Percentiles rank a stretch among this genome's conserved stretches.
Evolutionary conservation across 2,329 filamentous ascomycete species (phyloP).

Genomic region (Neonectria coccinea): DNA sequence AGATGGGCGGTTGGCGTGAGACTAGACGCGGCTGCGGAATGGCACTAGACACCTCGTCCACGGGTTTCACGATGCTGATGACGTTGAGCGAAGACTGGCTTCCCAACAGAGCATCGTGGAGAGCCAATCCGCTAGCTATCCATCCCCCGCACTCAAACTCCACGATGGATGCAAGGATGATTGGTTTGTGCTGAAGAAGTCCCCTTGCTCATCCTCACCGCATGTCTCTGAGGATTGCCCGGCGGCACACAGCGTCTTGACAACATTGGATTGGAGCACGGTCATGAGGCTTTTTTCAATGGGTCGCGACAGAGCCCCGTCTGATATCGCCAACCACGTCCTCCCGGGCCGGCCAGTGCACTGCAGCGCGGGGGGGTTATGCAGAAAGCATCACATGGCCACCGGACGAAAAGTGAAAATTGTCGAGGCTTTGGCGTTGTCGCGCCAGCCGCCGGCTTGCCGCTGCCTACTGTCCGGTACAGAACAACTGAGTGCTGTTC

Average conservation of each 20-base stretch:
- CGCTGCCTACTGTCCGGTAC: neutral
- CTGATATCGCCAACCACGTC: conserved; percentile 15
- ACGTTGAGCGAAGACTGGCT: conserved; percentile 33
- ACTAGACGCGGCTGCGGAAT: conserved; percentile 8
- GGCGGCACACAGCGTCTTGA: conserved; percentile 27
- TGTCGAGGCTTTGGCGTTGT: conserved; percentile 21
- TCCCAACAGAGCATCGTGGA: conserved; percentile 38
- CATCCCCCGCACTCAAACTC: conserved; percentile 44
- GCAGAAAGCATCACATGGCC: conserved; percentile 29
- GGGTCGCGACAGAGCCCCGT: conserved; percentile 21
- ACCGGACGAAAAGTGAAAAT: neutral
- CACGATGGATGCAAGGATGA: conserved; percentile 37
- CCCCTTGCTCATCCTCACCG: conserved; percentile 40
- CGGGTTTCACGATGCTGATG: conserved; percentile 33
- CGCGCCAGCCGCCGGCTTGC: conserved; percentile 12
- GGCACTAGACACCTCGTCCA: conserved; percentile 25
- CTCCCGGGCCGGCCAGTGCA: conserved; percentile 22
- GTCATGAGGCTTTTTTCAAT: conserved; percentile 39
- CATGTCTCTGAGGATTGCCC: conserved; percentile 37
- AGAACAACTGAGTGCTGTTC: conserved; percentile 5
- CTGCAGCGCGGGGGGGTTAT: conserved; percentile 26
- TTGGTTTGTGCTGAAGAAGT: conserved; percentile 36
- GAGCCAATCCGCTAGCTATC: conserved; percentile 29
- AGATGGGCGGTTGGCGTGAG: conserved; percentile 7
- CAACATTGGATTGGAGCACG: conserved; percentile 25